A percentile compares a stretch with the other conserved stretches of the same genome.
Conservation (phyloP, 768 basidiomycete species). For the Tylopilus vinaceipallidus region DNA sequence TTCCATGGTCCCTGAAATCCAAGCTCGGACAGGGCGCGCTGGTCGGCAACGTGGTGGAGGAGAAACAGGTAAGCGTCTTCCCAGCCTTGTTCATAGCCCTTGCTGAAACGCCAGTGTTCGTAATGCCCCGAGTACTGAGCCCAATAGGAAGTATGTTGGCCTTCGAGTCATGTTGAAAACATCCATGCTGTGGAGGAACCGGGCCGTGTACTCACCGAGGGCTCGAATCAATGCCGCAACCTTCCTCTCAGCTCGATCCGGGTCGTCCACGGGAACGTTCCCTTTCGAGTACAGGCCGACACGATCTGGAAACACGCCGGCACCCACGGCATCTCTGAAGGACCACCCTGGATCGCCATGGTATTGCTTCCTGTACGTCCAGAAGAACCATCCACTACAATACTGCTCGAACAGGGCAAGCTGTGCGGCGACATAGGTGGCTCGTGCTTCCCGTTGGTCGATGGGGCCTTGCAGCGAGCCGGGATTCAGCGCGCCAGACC, state of each 20-base stretch:
- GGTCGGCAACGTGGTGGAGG: conserved; percentile 15
- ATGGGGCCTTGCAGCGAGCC: conserved; percentile 50
- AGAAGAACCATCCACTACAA: conserved; percentile 80
- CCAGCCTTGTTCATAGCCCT: conserved; percentile 72
- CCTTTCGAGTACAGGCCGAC: conserved; percentile 42
- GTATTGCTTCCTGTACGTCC: conserved; percentile 76
- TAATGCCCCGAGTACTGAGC: conserved; percentile 52
- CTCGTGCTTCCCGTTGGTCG: conserved; percentile 41
- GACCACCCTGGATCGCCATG: conserved; percentile 74
- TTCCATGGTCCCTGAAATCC: conserved; percentile 68
- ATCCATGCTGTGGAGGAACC: conserved; percentile 16
- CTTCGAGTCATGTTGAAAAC: conserved; percentile 27
- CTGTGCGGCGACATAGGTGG: conserved; percentile 60
- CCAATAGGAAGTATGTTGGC: conserved; percentile 41
- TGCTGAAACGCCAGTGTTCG: conserved; percentile 64
- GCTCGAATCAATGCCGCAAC: conserved; percentile 33
- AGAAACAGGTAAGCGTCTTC: conserved; percentile 65
- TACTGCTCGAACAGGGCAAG: conserved; percentile 58
- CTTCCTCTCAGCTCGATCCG: conserved; percentile 25
- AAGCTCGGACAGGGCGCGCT: conserved; percentile 46
- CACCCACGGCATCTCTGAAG: conserved; percentile 58
- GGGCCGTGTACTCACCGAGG: conserved; percentile 25
- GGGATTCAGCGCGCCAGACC: conserved; percentile 74
- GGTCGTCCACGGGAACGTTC: conserved; percentile 13
- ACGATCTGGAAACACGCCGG: conserved; percentile 57